Evolutionary conservation across 805 yeast genomes (phyloP), one percentile per base, ranked within the genome.

Genomic region (Wickerhamia fluorescens): DNA sequence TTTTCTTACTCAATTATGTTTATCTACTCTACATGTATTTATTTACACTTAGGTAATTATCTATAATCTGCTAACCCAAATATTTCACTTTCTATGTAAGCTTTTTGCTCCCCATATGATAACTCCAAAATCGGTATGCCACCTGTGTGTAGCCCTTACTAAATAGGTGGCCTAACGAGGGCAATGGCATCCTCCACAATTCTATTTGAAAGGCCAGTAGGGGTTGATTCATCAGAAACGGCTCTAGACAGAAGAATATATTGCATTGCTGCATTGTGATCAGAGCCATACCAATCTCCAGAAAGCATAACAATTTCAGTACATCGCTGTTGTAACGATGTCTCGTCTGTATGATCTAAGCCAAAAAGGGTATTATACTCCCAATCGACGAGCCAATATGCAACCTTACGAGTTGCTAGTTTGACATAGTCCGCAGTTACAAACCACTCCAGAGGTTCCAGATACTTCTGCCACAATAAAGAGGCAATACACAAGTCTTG

Each of bases 351-450:
- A n/a, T n/a, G n/a, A n/a, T n/a, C n/a, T n/a, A n/a, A n/a, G n/a
- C n/a, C n/a, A n/a, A n/a, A n/a, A n/a, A n/a, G n/a, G n/a, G n/a
- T 15, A 31, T 53, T 50, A 16, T 48, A 40, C 32, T 61, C 62
- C 68, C 68, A 63, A 37, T 59, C 61, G 7, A 63, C 61, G 11
- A 61, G 42, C 70, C 70, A 63, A 47, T 61, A 62, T 14, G 57
- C 65, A 5, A 63, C 40, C 34, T 57, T 57, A 16, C 63, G 42
- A 37, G 49, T 46, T 5, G 67, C 62, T n/a, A 57, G 41, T 36
- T 61, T 61, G 23, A 52, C 54, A 21, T 37, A 41, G 23, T 57
- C 65, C 1, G 68, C 67, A 3, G 68, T 61, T 5, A 58, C 57
- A 33, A 37, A 62, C n/a, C n/a, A n/a, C n/a, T n/a, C n/a, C n/a